phyloP scores from a whole-genome alignment of 192 early-diverging fungal species.

The Radiomyces spectabilis region DNA sequence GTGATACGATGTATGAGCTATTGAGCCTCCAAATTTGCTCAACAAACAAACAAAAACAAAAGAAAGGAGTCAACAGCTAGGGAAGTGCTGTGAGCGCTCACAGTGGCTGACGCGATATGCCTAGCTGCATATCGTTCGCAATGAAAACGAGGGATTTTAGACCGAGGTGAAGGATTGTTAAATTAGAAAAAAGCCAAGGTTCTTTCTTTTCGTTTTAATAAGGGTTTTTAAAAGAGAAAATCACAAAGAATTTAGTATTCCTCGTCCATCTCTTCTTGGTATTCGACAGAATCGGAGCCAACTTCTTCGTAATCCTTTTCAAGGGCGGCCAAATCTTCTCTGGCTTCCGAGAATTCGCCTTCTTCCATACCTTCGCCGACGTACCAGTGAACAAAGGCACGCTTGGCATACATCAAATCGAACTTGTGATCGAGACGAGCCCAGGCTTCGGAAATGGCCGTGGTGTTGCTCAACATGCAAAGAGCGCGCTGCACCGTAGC shows the following conservation, averaged over 20 bases:
- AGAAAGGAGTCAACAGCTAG: too few relatives aligned
- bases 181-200: too few relatives aligned
- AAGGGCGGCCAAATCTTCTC: conserved; percentile 94
- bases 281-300: conserved; percentile 84
- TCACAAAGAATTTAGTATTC: conserved; percentile 18
- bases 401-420: conserved; percentile 81
- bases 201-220: too few relatives aligned
- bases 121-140: too few relatives aligned
- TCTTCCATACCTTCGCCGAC: conserved; percentile 95
- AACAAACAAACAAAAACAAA: too few relatives aligned
- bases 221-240: background rate
- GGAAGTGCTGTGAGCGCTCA: too few relatives aligned
- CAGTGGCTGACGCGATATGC: too few relatives aligned
- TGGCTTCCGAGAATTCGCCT: conserved; percentile 95
- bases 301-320: conserved; percentile 98
- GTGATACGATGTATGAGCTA: too few relatives aligned
- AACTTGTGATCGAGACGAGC: conserved; percentile 86
- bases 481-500: conserved; percentile 75
- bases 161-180: too few relatives aligned
- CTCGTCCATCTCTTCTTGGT: conserved; percentile 66
- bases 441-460: conserved; percentile 86
- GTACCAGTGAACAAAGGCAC: conserved; percentile 95
- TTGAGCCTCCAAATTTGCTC: too few relatives aligned
- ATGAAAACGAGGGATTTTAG: too few relatives aligned
- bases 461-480: conserved; percentile 86